phyloP scores from a whole-genome alignment of 139 green algal genomes.

The Penium margaritaceum region DNA sequence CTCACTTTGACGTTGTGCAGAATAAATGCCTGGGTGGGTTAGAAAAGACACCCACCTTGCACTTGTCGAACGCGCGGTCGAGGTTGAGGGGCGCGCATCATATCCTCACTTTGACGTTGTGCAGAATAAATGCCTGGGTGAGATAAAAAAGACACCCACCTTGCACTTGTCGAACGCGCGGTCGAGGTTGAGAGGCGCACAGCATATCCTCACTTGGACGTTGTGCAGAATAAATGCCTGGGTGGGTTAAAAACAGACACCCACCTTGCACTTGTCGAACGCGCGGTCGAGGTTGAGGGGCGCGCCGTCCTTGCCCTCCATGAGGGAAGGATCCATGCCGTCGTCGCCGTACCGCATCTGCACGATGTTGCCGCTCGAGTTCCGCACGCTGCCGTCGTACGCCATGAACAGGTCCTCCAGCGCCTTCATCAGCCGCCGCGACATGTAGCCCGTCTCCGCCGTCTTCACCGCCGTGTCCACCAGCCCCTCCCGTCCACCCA shows the following conservation, averaged over 20 bases:
- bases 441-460: slow-evolving; percentile 97
- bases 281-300: slow-evolving; percentile 47
- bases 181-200: no score
- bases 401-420: slow-evolving; percentile 89
- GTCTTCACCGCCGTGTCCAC: slow-evolving; percentile 99
- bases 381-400: slow-evolving; percentile 90
- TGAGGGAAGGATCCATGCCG: slow-evolving; percentile 79
- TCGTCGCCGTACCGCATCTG: slow-evolving; percentile 92
- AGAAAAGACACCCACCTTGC: slow-evolving; percentile 31
- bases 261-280: slow-evolving; percentile 27
- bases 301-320: slow-evolving; percentile 68
- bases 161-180: no score
- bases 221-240: no score
- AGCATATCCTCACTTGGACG: no score
- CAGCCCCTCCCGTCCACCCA: slow-evolving; percentile 72
- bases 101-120: slow-evolving; percentile 78
- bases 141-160: no score
- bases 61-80: slow-evolving; percentile 11
- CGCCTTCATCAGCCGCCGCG: slow-evolving; percentile 88
- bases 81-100: slow-evolving; percentile 48
- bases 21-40: no score
- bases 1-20: no score
- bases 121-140: slow-evolving; percentile 89
- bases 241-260: no score
- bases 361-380: slow-evolving; percentile 75